phyloP scores from a whole-genome alignment of 2,329 filamentous ascomycete species.

The Coniochaeta hoffmannii region DNA sequence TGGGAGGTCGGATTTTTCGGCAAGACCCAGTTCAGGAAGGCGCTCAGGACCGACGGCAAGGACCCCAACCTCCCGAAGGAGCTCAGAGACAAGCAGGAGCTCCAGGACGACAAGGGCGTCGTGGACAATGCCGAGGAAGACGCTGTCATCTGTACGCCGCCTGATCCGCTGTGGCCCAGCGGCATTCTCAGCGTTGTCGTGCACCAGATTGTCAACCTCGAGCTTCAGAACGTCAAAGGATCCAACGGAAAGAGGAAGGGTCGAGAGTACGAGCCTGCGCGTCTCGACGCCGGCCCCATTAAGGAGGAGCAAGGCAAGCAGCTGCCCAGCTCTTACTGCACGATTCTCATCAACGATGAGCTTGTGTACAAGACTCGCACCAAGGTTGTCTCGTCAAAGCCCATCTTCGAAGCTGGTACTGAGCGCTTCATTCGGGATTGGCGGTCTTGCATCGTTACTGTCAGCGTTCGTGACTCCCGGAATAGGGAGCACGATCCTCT shows the following conservation, averaged over 20 bases:
- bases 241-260: constrained; percentile 75
- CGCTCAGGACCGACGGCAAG: constrained; percentile 79
- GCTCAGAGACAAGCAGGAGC: constrained; percentile 64
- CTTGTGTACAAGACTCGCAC: constrained; percentile 86
- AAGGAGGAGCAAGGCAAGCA: constrained; percentile 76
- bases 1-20: constrained; percentile 97
- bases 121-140: constrained; percentile 70
- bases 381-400: constrained; percentile 89
- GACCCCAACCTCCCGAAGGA: constrained; percentile 68
- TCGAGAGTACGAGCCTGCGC: constrained; percentile 82
- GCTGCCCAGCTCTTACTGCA: constrained; percentile 89
- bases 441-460: constrained; percentile 77
- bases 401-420: constrained; percentile 95
- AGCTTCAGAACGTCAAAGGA: constrained; percentile 85
- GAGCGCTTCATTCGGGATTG: constrained; percentile 92
- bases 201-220: constrained; percentile 91
- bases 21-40: constrained; percentile 80
- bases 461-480: constrained; percentile 81
- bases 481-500: constrained; percentile 93
- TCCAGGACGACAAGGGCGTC: constrained; percentile 83
- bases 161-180: constrained; percentile 92
- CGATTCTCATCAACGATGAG: constrained; percentile 82
- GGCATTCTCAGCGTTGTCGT: constrained; percentile 81
- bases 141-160: constrained; percentile 81
- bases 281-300: constrained; percentile 70